Conservation (phyloP, 331 rosid species). For the Saraca asoca region DNA sequence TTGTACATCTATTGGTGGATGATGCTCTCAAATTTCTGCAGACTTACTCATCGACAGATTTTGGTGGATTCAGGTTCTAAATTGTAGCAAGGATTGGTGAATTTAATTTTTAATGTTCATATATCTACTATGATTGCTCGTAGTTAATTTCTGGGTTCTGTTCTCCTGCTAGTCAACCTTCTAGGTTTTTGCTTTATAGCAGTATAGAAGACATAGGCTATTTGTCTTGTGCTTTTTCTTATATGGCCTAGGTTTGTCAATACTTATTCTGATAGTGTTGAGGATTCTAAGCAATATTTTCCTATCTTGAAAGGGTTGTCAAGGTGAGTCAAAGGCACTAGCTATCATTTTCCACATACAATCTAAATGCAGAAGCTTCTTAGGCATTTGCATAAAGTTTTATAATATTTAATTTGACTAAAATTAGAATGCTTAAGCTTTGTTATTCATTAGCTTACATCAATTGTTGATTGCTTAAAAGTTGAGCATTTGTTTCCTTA, state of each 20-base stretch:
- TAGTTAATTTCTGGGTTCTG: conserved; percentile 21
- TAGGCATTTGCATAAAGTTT: conserved; percentile 12
- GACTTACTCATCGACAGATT: conserved; percentile 79
- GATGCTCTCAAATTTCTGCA: conserved; percentile 68
- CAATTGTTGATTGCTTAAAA: background rate
- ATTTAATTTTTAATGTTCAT: conserved; percentile 27
- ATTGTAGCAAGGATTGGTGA: conserved; percentile 30
- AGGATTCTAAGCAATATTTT: conserved; percentile 9
- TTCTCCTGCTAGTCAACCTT: conserved; percentile 29
- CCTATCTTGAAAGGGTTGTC: conserved; percentile 18
- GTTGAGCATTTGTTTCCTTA: conserved; percentile 1
- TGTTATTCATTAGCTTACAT: conserved; percentile 7
- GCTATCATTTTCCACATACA: conserved; percentile 14
- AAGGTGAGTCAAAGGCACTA: conserved; percentile 21
- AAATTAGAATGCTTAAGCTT: conserved; percentile 20
- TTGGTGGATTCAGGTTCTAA: conserved; percentile 85
- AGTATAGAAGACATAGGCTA: background rate
- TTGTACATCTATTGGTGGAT: conserved; percentile 78
- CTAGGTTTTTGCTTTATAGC: conserved; percentile 15
- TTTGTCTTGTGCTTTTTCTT: conserved; percentile 11
- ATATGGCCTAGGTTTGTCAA: conserved; percentile 14
- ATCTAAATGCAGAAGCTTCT: conserved; percentile 6
- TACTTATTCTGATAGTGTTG: conserved; percentile 15
- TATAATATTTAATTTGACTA: conserved; percentile 10
- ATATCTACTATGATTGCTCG: conserved; percentile 24